A percentile compares a stretch with the other conserved stretches of the same genome.
These are phyloP conservation scores for Cetradonia linearis DNA, from an alignment of 495 filamentous ascomycete species.

Conservation along the genomic window DNA sequence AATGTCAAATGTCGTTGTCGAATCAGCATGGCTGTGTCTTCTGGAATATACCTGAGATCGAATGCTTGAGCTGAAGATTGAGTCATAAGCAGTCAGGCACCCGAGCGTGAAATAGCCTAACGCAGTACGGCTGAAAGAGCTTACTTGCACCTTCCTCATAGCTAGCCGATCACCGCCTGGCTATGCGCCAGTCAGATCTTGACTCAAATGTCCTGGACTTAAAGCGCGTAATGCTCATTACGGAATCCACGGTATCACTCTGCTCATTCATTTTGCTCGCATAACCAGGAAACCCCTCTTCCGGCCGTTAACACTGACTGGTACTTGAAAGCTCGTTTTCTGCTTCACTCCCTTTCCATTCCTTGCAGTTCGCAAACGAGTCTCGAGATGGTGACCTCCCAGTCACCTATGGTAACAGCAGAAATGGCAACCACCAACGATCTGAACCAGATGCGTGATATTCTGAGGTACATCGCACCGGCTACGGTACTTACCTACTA, in stretches of 20 bases:
- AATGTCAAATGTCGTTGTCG: not conserved
- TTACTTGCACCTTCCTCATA: not conserved
- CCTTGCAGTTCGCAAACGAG: not conserved
- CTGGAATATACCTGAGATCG: not conserved
- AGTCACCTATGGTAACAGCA: not conserved
- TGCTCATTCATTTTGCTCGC: not conserved
- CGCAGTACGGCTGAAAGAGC: not conserved
- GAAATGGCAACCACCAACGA: not conserved
- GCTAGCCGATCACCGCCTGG: not conserved
- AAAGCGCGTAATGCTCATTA: not conserved
- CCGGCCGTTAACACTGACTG: not conserved
- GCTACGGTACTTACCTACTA: conserved; percentile 47
- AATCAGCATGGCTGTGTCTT: not conserved
- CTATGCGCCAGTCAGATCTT: not conserved
- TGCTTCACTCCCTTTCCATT: not conserved
- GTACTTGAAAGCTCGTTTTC: not conserved
- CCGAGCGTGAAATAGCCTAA: not conserved
- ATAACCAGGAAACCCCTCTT: not conserved
- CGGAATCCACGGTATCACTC: not conserved
- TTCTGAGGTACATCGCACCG: conserved; percentile 47
- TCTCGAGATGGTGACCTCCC: not conserved
- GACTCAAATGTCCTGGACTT: not conserved
- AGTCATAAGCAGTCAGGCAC: not conserved
- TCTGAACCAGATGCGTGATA: conserved; percentile 8
- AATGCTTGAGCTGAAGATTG: not conserved